phyloP scores from a whole-genome alignment of 495 filamentous ascomycete species.

The Penicillium longicatenatum region DNA sequence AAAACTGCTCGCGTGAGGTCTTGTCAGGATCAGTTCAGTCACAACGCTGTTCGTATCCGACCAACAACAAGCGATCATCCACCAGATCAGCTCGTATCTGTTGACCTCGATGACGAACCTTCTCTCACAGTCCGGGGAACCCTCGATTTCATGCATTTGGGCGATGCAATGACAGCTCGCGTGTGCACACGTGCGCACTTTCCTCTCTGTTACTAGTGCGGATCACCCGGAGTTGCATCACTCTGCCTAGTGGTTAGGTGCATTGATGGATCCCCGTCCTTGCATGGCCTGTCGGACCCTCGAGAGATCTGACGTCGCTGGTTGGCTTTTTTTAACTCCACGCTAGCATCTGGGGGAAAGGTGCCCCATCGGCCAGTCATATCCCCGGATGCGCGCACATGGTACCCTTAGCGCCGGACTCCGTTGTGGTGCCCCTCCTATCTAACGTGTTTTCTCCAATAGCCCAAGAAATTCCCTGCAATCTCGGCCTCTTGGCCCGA shows the following conservation, averaged over 20 bases:
- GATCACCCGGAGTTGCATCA: slow-evolving; percentile 1
- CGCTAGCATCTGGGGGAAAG: slow-evolving; percentile 11
- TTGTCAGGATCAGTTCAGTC: neutral
- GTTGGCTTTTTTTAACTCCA: slow-evolving; percentile 7
- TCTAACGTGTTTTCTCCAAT: neutral
- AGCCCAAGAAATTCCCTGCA: neutral
- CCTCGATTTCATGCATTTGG: neutral
- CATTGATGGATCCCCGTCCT: too few species aligned
- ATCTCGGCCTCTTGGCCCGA: neutral
- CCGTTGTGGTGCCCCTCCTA: neutral
- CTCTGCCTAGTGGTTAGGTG: too few species aligned
- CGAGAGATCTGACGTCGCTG: slow-evolving; percentile 6
- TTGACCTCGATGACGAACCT: neutral
- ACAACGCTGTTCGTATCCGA: neutral
- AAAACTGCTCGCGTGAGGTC: slow-evolving; percentile 5
- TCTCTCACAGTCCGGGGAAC: neutral
- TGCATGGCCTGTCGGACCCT: neutral
- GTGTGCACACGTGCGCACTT: slow-evolving; percentile 2
- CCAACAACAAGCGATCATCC: neutral
- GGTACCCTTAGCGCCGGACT: slow-evolving; percentile 2
- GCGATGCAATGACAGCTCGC: neutral
- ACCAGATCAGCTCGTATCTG: neutral
- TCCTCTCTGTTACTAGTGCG: slow-evolving; percentile 2
- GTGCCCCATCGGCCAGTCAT: slow-evolving; percentile 10
- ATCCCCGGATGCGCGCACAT: slow-evolving; percentile 11